Base-by-base conservation (phyloP, 306 rosid genomes). In the Pterocarpus santalinus region DNA sequence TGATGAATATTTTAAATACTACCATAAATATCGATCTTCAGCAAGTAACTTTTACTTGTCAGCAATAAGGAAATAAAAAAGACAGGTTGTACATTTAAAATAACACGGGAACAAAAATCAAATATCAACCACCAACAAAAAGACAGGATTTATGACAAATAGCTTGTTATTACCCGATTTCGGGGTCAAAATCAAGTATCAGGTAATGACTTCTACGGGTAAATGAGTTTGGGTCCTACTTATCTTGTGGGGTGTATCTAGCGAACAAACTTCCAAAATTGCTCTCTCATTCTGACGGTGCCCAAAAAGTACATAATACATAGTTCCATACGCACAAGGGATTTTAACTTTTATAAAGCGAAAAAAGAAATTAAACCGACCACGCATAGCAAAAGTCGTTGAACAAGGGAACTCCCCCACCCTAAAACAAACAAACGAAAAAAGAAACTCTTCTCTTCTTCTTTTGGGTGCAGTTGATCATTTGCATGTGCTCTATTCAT, bases 141-240 rank as follows among this genome's bases (percentile, higher is more conserved):
- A 35, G 81, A 77, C 73, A 77, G 4, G 41, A 65, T 16, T 76
- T 52, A 52, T 17, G 30, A 52, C 81, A 65, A 65, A 15, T 52
- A 17, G 13, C 17, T 65, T 49, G 73, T 49, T n/a, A 46, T 76
- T 49, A 16, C n/a, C 38, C 49, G 69, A 78, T 69, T 57, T 41
- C 28, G 58, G 75, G 75, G 75, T 78, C 61, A 68, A 78, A 68
- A 78, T 78, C 69, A 57, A 68, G 66, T 14, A 78, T 35, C 62
- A 61, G 43, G 64, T 44, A 60, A 51, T 46, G 71, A 44, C 63
- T 66, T 65, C 7, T 12, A 22, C 9, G 15, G 62, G 51, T 69
- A 69, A 44, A 33, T 69, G 69, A 68, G 76, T 46, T 47, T 71
- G 66, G 78, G 78, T 8, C 83, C 78, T 51, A 36, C 46, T 71